Percentiles rank a stretch among this genome's conserved stretches.
phyloP scores from a whole-genome alignment of 2,329 filamentous ascomycete species.

The Trichoderma koningiopsis region DNA sequence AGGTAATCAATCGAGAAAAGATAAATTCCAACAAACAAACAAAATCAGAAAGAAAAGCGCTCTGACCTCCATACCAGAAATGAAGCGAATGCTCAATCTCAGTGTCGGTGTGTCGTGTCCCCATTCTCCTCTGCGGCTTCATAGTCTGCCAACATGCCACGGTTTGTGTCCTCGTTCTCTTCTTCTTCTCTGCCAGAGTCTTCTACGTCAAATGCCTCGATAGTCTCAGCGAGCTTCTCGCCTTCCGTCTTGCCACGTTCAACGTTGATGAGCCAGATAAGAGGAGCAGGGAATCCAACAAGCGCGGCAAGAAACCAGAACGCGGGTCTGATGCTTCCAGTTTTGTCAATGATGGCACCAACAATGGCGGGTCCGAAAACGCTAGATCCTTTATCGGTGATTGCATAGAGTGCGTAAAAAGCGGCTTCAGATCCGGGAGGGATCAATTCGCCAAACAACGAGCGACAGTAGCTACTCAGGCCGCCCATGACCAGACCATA shows the following conservation, averaged over 20 bases:
- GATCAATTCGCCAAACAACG: slow-evolving; percentile 89
- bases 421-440: slow-evolving; percentile 92
- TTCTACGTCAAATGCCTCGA: slow-evolving; percentile 53
- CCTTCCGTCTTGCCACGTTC: slow-evolving; percentile 74
- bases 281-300: slow-evolving; percentile 80
- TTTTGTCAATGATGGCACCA: slow-evolving; percentile 83
- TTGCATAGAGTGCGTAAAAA: slow-evolving; percentile 95
- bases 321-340: slow-evolving; percentile 78
- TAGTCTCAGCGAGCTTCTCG: slow-evolving; percentile 61
- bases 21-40: slow-evolving; percentile 1
- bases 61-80: not conserved
- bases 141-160: slow-evolving; percentile 29
- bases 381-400: slow-evolving; percentile 94
- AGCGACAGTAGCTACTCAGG: slow-evolving; percentile 86
- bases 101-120: slow-evolving; percentile 10
- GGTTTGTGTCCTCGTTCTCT: slow-evolving; percentile 33
- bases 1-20: not conserved
- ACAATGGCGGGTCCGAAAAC: slow-evolving; percentile 94
- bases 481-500: slow-evolving; percentile 96
- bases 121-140: slow-evolving; percentile 20
- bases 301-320: slow-evolving; percentile 89
- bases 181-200: slow-evolving; percentile 25
- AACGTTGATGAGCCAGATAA: slow-evolving; percentile 84
- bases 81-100: not conserved
- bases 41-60: not conserved